A percentile compares a stretch with the other conserved stretches of the same genome.
Evolutionary conservation across 2,329 filamentous ascomycete species (phyloP).

Genomic region (Penicillium brevicompactum): DNA sequence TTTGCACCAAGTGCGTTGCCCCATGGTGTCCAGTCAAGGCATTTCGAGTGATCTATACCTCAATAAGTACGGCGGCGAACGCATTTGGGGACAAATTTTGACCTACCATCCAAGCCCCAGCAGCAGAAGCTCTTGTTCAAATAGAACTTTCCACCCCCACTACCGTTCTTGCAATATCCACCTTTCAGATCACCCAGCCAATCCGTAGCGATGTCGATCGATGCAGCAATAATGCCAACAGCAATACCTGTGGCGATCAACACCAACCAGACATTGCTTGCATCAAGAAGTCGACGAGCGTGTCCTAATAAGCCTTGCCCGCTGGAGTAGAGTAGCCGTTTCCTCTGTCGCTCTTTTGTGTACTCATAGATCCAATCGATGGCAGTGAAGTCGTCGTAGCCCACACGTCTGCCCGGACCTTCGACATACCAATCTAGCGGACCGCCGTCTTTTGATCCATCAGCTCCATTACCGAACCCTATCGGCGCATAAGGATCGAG

Average conservation of each 20-base stretch:
- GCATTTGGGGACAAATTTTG: background rate
- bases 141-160: constrained; percentile 85
- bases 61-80: constrained; percentile 12
- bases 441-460: constrained; percentile 43
- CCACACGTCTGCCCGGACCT: constrained; percentile 83
- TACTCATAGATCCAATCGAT: constrained; percentile 99
- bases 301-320: constrained; percentile 73
- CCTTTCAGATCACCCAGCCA: constrained; percentile 93
- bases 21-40: constrained; percentile 87
- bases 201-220: constrained; percentile 85
- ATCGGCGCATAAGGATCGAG: constrained; percentile 23
- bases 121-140: constrained; percentile 91
- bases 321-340: constrained; percentile 73
- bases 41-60: constrained; percentile 67
- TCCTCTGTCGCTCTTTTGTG: constrained; percentile 87
- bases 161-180: constrained; percentile 77
- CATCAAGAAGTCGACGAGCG: constrained; percentile 72
- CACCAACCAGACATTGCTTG: constrained; percentile 88
- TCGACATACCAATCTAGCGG: constrained; percentile 82
- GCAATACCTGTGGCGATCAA: constrained; percentile 82
- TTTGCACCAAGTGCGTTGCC: constrained; percentile 69
- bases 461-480: constrained; percentile 27
- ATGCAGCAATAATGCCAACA: constrained; percentile 81
- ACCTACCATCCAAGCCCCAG: constrained; percentile 74
- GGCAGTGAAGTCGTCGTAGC: constrained; percentile 93